Percentiles rank a stretch among this genome's conserved stretches.
Evolutionary conservation across 1,139 yeast genomes (phyloP).

Genomic region (Geotrichum carabidarum): DNA sequence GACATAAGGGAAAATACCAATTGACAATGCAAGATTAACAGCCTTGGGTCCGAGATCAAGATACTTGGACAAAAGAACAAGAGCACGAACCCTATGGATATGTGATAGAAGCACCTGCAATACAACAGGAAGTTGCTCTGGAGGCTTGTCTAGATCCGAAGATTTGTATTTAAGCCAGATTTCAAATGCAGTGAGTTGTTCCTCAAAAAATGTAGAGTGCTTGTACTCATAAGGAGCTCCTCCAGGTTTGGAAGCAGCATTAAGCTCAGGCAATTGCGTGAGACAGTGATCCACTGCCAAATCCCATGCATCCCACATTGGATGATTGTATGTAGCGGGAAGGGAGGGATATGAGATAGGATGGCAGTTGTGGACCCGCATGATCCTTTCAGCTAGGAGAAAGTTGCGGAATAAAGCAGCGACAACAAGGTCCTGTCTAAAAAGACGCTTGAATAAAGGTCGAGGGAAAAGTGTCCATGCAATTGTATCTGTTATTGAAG

Average conservation of each 20-base stretch:
- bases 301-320: slow-evolving; percentile 99
- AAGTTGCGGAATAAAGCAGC: slow-evolving; percentile 94
- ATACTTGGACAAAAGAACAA: slow-evolving; percentile 75
- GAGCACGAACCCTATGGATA: slow-evolving; percentile 85
- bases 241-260: slow-evolving; percentile 35
- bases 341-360: slow-evolving; percentile 92
- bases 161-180: slow-evolving; percentile 93
- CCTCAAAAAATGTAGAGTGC: slow-evolving; percentile 91
- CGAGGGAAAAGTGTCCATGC: slow-evolving; percentile 94
- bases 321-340: slow-evolving; percentile 77
- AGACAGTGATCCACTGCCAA: slow-evolving; percentile 92
- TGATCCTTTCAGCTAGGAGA: slow-evolving; percentile 81
- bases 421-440: slow-evolving; percentile 93
- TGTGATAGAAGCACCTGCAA: slow-evolving; percentile 89
- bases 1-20: slow-evolving; percentile 95
- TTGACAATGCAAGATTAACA: slow-evolving; percentile 83
- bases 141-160: slow-evolving; percentile 63
- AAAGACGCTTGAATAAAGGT: slow-evolving; percentile 79
- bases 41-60: slow-evolving; percentile 98
- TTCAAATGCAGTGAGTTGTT: slow-evolving; percentile 92
- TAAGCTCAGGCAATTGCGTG: slow-evolving; percentile 44
- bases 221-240: slow-evolving; percentile 52
- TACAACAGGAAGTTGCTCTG: slow-evolving; percentile 92
- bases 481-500: slow-evolving; percentile 95
- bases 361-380: slow-evolving; percentile 91